phyloP scores from a whole-genome alignment of 129 eudicot species.

The Lonicera japonica region DNA sequence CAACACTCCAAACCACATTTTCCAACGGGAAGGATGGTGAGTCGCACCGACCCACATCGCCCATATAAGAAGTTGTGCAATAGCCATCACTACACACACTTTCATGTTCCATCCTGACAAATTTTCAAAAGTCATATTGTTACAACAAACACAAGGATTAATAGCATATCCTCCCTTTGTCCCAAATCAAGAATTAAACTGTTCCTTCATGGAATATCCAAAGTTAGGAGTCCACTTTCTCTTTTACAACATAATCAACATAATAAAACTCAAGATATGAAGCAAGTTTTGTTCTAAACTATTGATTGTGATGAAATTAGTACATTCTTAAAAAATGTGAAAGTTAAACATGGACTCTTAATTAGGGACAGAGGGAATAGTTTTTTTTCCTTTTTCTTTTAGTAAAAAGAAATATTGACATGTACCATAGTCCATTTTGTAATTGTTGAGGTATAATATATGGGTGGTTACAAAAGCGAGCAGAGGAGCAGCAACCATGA shows the following conservation, averaged over 20 bases:
- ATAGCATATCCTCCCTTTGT: too few species aligned
- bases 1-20: constrained; percentile 67
- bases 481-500: constrained; percentile 92
- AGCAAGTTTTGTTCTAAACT: background rate
- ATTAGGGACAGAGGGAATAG: too few species aligned
- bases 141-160: background rate
- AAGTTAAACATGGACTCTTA: too few species aligned
- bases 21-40: constrained; percentile 75
- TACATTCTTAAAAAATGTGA: too few species aligned
- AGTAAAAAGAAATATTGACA: background rate
- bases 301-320: too few species aligned
- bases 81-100: constrained; percentile 73
- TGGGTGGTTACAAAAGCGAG: constrained; percentile 78
- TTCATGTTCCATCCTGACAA: constrained; percentile 86
- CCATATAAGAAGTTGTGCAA: constrained; percentile 70
- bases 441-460: constrained; percentile 74
- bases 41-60: constrained; percentile 70
- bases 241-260: too few species aligned
- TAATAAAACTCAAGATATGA: too few species aligned
- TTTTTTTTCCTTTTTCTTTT: background rate
- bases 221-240: too few species aligned
- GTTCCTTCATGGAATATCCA: too few species aligned
- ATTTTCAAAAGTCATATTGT: background rate
- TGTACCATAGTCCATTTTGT: constrained; percentile 76
- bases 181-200: too few species aligned